Base-by-base conservation (phyloP, 1,139 yeast genomes). In the Pneumocystis canis region DNA sequence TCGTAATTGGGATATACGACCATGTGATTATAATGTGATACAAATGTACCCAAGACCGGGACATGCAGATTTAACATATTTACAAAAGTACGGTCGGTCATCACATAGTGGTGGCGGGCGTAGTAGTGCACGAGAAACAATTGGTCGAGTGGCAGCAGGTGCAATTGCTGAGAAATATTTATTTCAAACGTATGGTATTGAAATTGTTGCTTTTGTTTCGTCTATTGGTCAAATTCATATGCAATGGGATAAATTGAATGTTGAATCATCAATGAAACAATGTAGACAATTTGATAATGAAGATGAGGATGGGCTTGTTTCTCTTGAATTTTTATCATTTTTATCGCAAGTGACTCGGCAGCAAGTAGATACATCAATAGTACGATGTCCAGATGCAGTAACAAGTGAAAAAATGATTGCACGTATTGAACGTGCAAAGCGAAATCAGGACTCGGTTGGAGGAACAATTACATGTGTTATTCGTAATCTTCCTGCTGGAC, bases 51-150 rank as follows among this genome's bases (percentile, higher is more conserved):
- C 98, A 68, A 84, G 98, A 74, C 98, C 98, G 32, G 87, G 96
- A 59, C 98, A 92, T 75, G 98, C 98, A 18, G 98, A 92, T 76
- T 89, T 81, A 81, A 92, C 98, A 31, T 92, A 92, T 76, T 80
- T 88, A 71, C 80, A 82, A 68, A 92, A 92, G 76, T 92, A 92
- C 76, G 96, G 97, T 53, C 80, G 83, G 71, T 90, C 92, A 77
- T 94, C 97, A 11, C 82, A 95, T 6, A 85, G 95, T 59, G 98
- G 98, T 62, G 98, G 98, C 70, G 98, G 98, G 67, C 83, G 98
- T 73, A 87, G 97, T 30, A 84, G 94, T 58, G 98, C 98, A 14
- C 84, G 98, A 75, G 98, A 92, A 76, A 92, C 98, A 61, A 92
- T 94, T 70, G 98, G 28, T 63, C 82, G 98, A 74, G 98, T 92